These are phyloP conservation scores for Inosperma sp. DNA, from an alignment of 768 basidiomycete species.

Conservation along the genomic window DNA sequence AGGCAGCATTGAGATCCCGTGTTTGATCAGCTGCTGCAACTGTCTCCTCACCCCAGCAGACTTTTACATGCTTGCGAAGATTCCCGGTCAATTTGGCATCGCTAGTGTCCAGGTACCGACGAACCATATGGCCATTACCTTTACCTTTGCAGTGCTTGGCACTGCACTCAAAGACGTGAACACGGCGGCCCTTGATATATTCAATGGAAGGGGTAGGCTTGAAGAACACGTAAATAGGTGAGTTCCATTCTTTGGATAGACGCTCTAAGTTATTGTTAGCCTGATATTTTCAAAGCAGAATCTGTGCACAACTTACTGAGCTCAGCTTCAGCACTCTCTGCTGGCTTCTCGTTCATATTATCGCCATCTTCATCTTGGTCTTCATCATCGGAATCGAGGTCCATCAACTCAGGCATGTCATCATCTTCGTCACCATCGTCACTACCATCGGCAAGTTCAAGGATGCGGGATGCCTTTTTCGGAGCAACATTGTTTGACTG, in stretches of 20 bases:
- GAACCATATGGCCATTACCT: background rate
- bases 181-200: background rate
- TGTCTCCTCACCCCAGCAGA: conserved; percentile 29
- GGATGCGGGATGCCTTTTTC: background rate
- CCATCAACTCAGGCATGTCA: background rate
- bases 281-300: background rate
- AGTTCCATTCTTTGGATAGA: too few species aligned
- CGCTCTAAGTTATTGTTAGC: background rate
- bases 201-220: too few species aligned
- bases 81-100: conserved; percentile 28
- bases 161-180: conserved; percentile 4
- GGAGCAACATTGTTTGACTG: background rate
- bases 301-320: background rate
- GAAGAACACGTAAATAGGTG: too few species aligned
- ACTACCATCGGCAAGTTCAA: background rate
- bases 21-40: conserved; percentile 17
- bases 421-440: background rate
- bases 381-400: background rate
- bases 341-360: background rate
- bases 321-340: background rate
- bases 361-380: background rate
- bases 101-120: conserved; percentile 21
- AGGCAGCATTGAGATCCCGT: conserved; percentile 5
- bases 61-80: conserved; percentile 22
- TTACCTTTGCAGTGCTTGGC: conserved; percentile 4